Evolutionary conservation across 2,329 filamentous ascomycete species (phyloP).

Genomic region (Claviceps sorghi): DNA sequence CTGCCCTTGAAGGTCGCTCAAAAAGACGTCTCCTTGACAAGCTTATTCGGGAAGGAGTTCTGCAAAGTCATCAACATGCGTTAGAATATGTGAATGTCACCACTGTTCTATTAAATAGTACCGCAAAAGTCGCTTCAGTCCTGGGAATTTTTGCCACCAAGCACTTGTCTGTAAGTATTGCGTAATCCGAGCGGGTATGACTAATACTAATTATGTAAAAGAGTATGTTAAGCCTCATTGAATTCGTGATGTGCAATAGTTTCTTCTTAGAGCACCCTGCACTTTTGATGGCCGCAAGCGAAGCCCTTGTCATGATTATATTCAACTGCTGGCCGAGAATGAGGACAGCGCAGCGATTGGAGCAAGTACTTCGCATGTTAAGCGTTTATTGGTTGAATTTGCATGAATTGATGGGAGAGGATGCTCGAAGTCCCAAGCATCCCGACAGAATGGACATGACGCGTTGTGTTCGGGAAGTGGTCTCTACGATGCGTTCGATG

Average conservation of each 20-base stretch:
- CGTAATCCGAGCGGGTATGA: not conserved
- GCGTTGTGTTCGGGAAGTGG: not conserved
- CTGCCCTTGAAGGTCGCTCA: conserved; percentile 11
- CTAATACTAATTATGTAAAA: conserved; percentile 16
- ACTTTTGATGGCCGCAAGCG: conserved; percentile 37
- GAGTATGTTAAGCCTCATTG: conserved; percentile 53
- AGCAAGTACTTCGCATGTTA: conserved; percentile 48
- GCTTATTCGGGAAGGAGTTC: conserved; percentile 40
- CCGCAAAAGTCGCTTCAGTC: conserved; percentile 33
- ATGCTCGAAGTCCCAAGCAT: not conserved
- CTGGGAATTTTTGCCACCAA: conserved; percentile 51
- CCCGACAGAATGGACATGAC: not conserved
- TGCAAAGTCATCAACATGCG: conserved; percentile 42
- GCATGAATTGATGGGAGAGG: conserved; percentile 17
- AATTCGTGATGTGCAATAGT: conserved; percentile 50
- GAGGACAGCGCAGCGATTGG: conserved; percentile 35
- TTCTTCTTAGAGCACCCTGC: conserved; percentile 43
- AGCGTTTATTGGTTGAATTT: conserved; percentile 49
- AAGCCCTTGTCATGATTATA: conserved; percentile 43
- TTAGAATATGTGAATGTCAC: conserved; percentile 44
- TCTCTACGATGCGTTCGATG: not conserved
- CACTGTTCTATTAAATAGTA: conserved; percentile 37
- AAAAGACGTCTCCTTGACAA: conserved; percentile 33
- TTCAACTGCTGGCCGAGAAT: conserved; percentile 57
- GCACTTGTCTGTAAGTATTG: conserved; percentile 43